These are phyloP conservation scores for Peziza echinospora DNA, from an alignment of 495 filamentous ascomycete genomes.

Conservation along the genomic window DNA sequence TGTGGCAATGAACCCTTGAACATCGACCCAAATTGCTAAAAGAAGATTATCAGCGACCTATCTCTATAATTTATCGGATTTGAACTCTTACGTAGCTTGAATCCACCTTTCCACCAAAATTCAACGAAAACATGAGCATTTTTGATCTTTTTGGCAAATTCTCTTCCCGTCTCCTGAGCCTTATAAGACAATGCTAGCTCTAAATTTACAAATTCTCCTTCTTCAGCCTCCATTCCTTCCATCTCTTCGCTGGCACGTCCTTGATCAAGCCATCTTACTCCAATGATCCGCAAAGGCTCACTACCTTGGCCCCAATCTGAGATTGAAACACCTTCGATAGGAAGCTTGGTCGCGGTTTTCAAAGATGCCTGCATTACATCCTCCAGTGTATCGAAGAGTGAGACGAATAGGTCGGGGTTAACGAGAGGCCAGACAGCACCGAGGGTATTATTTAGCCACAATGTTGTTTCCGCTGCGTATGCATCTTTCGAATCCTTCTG, in stretches of 20 bases:
- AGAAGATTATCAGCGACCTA: too few relatives aligned
- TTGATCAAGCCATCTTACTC: constrained; percentile 12
- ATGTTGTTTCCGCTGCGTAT: constrained; percentile 6
- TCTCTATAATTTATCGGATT: constrained; percentile 17
- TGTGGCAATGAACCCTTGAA: constrained; percentile 41
- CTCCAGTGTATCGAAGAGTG: constrained; percentile 13
- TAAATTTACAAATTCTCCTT: constrained; percentile 49
- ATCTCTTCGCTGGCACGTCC: neutral
- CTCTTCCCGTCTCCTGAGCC: constrained; percentile 25
- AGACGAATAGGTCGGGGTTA: constrained; percentile 12
- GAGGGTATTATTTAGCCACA: constrained; percentile 16
- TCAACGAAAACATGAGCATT: constrained; percentile 46
- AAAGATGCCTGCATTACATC: constrained; percentile 18
- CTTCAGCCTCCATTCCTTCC: constrained; percentile 18
- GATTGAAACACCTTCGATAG: constrained; percentile 12
- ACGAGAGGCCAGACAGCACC: constrained; percentile 15
- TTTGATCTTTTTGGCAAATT: constrained; percentile 34
- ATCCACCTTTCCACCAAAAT: constrained; percentile 22
- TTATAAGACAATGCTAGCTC: constrained; percentile 51
- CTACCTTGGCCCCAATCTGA: constrained; percentile 11
- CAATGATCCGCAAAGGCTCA: constrained; percentile 11
- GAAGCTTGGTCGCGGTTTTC: constrained; percentile 5
- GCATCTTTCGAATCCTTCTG: neutral
- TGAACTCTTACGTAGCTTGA: constrained; percentile 39
- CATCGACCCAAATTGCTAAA: constrained; percentile 51